Conservation (phyloP, 441 rosid species). For the Syzygium malaccense region DNA sequence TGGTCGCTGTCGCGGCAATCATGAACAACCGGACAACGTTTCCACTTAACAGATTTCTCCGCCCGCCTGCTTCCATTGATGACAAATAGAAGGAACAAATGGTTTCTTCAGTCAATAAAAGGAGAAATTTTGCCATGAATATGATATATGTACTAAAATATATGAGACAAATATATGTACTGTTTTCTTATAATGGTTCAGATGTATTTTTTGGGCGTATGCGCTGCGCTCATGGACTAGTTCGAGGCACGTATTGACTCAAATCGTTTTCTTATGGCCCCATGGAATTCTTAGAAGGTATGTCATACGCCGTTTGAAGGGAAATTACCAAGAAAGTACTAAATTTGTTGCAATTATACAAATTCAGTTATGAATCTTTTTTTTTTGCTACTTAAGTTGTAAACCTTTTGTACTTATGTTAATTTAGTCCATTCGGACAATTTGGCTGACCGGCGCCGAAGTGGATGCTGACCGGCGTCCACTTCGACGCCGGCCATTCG, state of each 20-base stretch:
- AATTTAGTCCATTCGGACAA: no score
- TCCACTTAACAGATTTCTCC: neutral
- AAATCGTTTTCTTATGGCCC: neutral
- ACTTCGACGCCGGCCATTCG: no score
- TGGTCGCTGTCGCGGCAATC: neutral
- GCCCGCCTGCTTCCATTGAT: neutral
- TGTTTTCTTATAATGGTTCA: no score
- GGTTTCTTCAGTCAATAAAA: neutral
- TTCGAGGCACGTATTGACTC: neutral
- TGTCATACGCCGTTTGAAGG: neutral
- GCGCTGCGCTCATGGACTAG: neutral
- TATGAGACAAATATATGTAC: neutral
- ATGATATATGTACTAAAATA: neutral
- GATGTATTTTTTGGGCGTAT: neutral
- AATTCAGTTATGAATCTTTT: no score
- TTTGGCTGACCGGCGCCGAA: no score
- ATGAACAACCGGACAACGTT: neutral
- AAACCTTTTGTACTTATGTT: no score
- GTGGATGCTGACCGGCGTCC: no score
- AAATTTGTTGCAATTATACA: no score
- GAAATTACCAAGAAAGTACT: no score
- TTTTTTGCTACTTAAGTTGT: no score
- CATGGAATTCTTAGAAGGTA: neutral
- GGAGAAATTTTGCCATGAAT: neutral
- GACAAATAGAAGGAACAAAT: neutral